Percentiles rank a stretch among this genome's conserved stretches.
Evolutionary conservation across 495 filamentous ascomycete species (phyloP).

Genomic region (Hyaloscypha finlandica): DNA sequence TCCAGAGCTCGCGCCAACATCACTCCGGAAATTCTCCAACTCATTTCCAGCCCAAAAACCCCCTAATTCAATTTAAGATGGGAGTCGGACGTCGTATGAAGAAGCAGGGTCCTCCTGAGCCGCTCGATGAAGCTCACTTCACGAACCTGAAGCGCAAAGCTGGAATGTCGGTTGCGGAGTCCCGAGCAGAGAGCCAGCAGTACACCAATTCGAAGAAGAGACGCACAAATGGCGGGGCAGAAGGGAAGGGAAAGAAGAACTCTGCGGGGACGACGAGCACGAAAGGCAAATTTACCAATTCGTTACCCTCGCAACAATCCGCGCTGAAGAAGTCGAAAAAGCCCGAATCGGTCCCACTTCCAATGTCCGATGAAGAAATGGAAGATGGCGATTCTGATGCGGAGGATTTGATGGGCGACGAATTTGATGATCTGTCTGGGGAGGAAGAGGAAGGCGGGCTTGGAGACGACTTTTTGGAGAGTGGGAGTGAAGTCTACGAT

Average conservation of each 20-base stretch:
- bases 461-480: constrained; percentile 61
- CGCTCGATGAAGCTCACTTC: constrained; percentile 78
- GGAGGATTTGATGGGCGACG: constrained; percentile 49
- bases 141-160: constrained; percentile 77
- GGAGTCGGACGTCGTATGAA: constrained; percentile 88
- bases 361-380: constrained; percentile 53
- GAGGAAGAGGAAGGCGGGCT: constrained; percentile 46
- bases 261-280: constrained; percentile 37
- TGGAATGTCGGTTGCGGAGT: constrained; percentile 51
- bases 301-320: constrained; percentile 21
- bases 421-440: constrained; percentile 53
- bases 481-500: constrained; percentile 67
- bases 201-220: constrained; percentile 61
- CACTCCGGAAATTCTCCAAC: background rate
- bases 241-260: constrained; percentile 41
- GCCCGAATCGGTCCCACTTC: constrained; percentile 34
- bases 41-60: background rate
- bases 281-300: constrained; percentile 34
- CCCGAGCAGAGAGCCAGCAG: constrained; percentile 43
- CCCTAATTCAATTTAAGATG: constrained; percentile 54
- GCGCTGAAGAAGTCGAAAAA: constrained; percentile 41
- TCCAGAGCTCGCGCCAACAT: background rate
- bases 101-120: constrained; percentile 87
- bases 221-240: constrained; percentile 54
- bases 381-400: constrained; percentile 40